Conservation (phyloP, 2,329 filamentous ascomycete species). For the Aspergillus udagawae region DNA sequence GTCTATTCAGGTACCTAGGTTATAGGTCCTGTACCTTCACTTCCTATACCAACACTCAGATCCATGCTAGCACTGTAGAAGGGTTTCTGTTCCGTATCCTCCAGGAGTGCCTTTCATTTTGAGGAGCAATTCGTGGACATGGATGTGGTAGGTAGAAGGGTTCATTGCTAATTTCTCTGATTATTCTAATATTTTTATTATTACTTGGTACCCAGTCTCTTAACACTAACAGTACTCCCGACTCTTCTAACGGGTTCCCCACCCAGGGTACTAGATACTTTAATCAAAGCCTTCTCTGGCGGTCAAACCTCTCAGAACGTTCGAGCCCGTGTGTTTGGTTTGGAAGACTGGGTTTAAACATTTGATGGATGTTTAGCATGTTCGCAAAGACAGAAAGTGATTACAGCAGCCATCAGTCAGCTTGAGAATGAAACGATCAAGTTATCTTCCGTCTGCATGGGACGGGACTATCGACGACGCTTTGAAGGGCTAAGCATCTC, state of each 20-base stretch:
- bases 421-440: neutral
- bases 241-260: conserved; percentile 8
- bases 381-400: conserved; percentile 1
- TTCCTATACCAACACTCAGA: too few species aligned
- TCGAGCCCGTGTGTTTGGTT: conserved; percentile 15
- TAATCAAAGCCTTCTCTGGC: conserved; percentile 15
- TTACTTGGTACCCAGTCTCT: neutral
- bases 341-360: conserved; percentile 9
- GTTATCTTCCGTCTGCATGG: neutral
- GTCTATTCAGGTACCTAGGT: too few species aligned
- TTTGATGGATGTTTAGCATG: conserved; percentile 5
- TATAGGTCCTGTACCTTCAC: too few species aligned
- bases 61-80: too few species aligned
- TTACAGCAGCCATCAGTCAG: neutral
- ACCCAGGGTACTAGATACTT: conserved; percentile 12
- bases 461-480: neutral
- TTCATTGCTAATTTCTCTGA: neutral
- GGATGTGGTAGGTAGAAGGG: neutral
- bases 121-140: neutral
- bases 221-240: neutral
- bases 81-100: neutral
- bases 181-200: neutral
- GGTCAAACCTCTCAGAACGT: conserved; percentile 17
- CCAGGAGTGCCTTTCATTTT: neutral
- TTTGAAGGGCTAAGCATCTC: neutral